These are phyloP conservation scores for Nitzschia palea DNA, from an alignment of 108 stramenopile genomes.

Conservation along the genomic window DNA sequence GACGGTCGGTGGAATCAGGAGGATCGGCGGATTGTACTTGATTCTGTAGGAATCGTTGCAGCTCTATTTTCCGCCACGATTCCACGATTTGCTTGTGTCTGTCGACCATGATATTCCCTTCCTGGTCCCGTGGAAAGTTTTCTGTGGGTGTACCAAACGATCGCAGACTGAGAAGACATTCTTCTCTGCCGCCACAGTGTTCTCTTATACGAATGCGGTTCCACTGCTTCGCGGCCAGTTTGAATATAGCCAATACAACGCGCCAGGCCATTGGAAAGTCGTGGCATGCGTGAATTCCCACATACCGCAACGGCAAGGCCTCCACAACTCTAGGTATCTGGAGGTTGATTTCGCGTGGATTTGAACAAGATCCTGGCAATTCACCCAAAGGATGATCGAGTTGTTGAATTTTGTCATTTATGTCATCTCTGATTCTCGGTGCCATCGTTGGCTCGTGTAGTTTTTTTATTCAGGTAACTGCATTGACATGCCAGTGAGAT, in stretches of 20 bases:
- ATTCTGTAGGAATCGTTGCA: neutral
- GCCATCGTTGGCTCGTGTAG: too few relatives aligned
- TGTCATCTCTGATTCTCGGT: neutral
- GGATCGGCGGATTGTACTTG: neutral
- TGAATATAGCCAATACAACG: neutral
- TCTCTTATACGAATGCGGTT: neutral
- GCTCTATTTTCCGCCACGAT: neutral
- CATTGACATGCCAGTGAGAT: too few relatives aligned
- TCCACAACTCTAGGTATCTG: neutral
- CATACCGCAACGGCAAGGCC: neutral
- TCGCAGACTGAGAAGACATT: neutral
- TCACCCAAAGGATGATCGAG: too few relatives aligned
- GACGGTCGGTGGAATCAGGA: too few relatives aligned
- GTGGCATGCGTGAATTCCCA: neutral
- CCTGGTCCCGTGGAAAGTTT: neutral
- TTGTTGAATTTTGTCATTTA: too few relatives aligned
- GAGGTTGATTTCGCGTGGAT: neutral
- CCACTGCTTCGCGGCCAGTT: neutral
- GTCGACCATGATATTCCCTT: neutral
- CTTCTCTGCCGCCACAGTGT: neutral
- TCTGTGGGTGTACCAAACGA: slow-evolving; percentile 11
- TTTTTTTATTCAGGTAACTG: too few relatives aligned
- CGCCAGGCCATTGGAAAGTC: neutral
- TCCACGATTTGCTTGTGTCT: neutral
- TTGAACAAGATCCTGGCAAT: too few relatives aligned